These are phyloP conservation scores for Canna indica DNA, from an alignment of 176 grass and related monocot species.

Conservation along the genomic window DNA sequence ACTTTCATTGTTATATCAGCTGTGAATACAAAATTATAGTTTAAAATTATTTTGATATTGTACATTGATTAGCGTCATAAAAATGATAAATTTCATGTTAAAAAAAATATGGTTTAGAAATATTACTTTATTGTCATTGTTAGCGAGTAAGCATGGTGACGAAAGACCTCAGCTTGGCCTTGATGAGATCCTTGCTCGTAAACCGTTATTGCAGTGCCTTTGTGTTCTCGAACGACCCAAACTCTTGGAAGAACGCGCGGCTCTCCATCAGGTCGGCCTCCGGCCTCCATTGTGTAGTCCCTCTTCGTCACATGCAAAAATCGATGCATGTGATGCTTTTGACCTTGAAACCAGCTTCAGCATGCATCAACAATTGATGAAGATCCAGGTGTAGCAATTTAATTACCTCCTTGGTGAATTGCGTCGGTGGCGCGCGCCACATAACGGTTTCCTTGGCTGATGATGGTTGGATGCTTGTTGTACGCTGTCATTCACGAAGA, in stretches of 20 bases:
- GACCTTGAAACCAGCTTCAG: too few relatives aligned
- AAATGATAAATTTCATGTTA: conserved; percentile 8
- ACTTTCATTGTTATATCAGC: too few relatives aligned
- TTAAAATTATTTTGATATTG: not conserved
- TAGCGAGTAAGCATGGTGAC: conserved; percentile 53
- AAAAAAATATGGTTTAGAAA: too few relatives aligned
- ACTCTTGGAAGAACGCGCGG: conserved; percentile 41
- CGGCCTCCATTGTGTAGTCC: conserved; percentile 30
- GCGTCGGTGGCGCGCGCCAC: conserved; percentile 71
- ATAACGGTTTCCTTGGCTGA: conserved; percentile 84
- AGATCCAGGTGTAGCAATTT: not conserved
- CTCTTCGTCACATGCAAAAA: conserved; percentile 42
- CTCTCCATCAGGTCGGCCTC: conserved; percentile 58
- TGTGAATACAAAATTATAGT: too few relatives aligned
- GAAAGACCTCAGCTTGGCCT: conserved; percentile 42
- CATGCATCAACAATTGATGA: too few relatives aligned
- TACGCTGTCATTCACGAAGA: too few relatives aligned
- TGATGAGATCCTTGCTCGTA: conserved; percentile 40
- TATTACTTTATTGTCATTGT: too few relatives aligned
- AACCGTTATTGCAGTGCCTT: not conserved
- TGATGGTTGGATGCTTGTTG: too few relatives aligned
- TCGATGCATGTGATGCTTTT: not conserved
- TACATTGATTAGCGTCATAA: not conserved
- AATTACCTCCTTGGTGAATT: conserved; percentile 43
- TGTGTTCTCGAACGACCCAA: conserved; percentile 23